Evolutionary conservation across 306 rosid genomes (phyloP).

Genomic region (Potentilla sterilis): DNA sequence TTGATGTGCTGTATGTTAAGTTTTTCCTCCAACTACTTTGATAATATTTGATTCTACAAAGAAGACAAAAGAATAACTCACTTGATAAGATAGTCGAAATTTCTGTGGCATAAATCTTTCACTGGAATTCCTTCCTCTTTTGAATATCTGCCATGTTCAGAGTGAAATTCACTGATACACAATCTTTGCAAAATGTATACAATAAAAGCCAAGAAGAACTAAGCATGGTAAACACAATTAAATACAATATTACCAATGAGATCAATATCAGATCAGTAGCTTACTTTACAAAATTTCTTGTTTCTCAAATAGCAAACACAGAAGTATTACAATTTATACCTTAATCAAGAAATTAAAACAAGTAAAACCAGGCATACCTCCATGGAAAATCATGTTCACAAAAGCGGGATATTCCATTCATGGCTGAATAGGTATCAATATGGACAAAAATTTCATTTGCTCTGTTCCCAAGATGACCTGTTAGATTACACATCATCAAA

Average conservation of each 20-base stretch:
- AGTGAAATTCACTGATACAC: background rate
- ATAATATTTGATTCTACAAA: background rate
- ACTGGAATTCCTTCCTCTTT: constrained; percentile 75
- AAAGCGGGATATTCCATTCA: constrained; percentile 95
- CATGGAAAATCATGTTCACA: constrained; percentile 70
- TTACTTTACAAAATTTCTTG: constrained; percentile 11
- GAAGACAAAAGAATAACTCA: constrained; percentile 41
- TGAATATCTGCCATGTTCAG: constrained; percentile 63
- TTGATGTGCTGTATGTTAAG: background rate
- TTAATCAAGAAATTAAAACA: constrained; percentile 2
- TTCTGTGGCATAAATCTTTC: constrained; percentile 50
- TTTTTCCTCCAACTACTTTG: background rate
- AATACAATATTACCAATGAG: background rate
- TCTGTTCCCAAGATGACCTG: constrained; percentile 50
- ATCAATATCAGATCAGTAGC: background rate
- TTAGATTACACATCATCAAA: constrained; percentile 21
- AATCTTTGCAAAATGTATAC: background rate
- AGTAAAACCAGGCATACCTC: constrained; percentile 57
- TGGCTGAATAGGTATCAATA: constrained; percentile 94
- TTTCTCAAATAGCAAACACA: constrained; percentile 13
- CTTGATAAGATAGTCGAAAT: constrained; percentile 78
- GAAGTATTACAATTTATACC: background rate
- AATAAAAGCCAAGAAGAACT: background rate
- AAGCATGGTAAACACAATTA: constrained; percentile 1
- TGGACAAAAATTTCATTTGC: constrained; percentile 66